A percentile compares a stretch with the other conserved stretches of the same genome.
phyloP scores from a whole-genome alignment of 129 eudicot species.

The Flaveria robusta region DNA sequence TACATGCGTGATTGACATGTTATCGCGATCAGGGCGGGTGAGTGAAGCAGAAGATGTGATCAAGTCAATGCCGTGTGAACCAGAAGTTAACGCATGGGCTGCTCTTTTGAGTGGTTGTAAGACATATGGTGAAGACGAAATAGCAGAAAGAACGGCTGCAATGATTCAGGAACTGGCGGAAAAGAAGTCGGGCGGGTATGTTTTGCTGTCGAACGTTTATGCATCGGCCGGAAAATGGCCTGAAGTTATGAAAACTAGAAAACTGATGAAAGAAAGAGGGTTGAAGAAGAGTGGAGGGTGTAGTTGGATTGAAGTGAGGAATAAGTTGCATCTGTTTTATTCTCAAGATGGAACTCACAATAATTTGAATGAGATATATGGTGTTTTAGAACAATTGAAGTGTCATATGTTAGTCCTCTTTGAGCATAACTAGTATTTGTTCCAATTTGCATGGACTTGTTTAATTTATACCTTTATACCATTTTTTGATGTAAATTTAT shows the following conservation, averaged over 20 bases:
- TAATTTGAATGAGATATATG: conserved; percentile 44
- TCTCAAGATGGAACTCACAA: conserved; percentile 59
- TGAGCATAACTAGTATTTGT: conserved; percentile 10
- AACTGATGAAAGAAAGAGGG: conserved; percentile 62
- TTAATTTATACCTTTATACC: neutral
- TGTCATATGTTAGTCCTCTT: conserved; percentile 44
- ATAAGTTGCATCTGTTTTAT: conserved; percentile 51
- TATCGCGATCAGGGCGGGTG: conserved; percentile 68
- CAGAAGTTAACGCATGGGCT: conserved; percentile 64
- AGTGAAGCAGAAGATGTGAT: conserved; percentile 59
- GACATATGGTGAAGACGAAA: conserved; percentile 42
- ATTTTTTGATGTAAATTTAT: neutral
- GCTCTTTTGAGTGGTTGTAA: conserved; percentile 73
- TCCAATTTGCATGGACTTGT: neutral
- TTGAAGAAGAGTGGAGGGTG: conserved; percentile 66
- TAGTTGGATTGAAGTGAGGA: conserved; percentile 76
- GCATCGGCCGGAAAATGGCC: conserved; percentile 71
- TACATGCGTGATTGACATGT: conserved; percentile 61
- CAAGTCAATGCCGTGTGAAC: conserved; percentile 53
- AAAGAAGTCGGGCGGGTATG: conserved; percentile 59
- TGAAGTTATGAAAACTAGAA: conserved; percentile 58
- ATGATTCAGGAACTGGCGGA: conserved; percentile 50
- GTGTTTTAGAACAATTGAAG: conserved; percentile 49
- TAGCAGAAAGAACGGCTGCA: conserved; percentile 48
- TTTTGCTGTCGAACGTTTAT: conserved; percentile 60